Evolutionary conservation across 225 moss, liverwort and hornwort species (phyloP).

Genomic region (Pseudoscleropodium purum): DNA sequence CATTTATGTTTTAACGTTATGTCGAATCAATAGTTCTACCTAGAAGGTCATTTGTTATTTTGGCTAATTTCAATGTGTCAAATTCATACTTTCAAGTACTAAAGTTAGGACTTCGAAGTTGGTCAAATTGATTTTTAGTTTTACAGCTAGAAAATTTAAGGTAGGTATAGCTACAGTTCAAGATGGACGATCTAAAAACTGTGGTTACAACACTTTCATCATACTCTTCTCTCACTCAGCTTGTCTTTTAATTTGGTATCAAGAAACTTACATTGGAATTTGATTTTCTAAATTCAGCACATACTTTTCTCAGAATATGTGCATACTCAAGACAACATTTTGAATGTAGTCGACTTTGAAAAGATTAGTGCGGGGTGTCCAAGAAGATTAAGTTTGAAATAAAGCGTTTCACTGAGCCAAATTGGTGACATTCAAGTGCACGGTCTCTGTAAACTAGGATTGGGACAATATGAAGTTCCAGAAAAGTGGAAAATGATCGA

Average conservation of each 20-base stretch:
- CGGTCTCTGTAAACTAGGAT: background rate
- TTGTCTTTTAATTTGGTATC: background rate
- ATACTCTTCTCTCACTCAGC: background rate
- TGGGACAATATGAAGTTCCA: background rate
- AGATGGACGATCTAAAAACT: background rate
- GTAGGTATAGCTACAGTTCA: background rate
- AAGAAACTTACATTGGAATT: background rate
- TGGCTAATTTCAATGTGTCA: background rate
- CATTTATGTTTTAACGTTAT: background rate
- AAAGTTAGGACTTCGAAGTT: background rate
- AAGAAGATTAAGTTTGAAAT: background rate
- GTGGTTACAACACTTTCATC: background rate
- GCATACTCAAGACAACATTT: background rate
- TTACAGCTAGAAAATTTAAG: background rate
- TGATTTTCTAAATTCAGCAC: background rate
- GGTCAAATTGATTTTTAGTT: background rate
- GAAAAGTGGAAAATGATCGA: background rate
- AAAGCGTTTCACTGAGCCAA: background rate
- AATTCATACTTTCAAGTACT: background rate
- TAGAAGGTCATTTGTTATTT: background rate
- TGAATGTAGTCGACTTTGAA: too few species aligned
- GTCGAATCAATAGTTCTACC: background rate
- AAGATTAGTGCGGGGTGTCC: too few species aligned
- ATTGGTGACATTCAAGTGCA: background rate
- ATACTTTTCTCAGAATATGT: background rate